Conservation (phyloP, 2,329 filamentous ascomycete genomes). For the Aspergillus tubingensis region DNA sequence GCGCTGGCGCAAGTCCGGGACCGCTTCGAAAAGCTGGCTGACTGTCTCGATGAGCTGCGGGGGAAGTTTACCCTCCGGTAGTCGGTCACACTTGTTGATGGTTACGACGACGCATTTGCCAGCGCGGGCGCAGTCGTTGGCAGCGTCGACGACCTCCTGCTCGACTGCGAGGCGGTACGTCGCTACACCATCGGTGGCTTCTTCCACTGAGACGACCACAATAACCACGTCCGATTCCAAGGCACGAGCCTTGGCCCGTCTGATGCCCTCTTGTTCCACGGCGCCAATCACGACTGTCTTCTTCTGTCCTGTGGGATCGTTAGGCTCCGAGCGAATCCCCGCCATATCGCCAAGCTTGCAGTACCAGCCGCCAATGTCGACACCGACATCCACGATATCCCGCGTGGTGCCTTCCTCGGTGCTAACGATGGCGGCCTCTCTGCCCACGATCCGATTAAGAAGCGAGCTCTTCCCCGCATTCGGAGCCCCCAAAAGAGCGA, state of each 20-base stretch:
- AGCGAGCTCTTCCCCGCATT: slow-evolving; percentile 95
- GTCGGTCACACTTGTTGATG: slow-evolving; percentile 63
- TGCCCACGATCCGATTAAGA: slow-evolving; percentile 83
- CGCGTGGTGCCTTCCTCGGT: slow-evolving; percentile 89
- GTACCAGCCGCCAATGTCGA: slow-evolving; percentile 87
- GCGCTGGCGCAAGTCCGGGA: slow-evolving; percentile 48
- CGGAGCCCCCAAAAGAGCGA: slow-evolving; percentile 85
- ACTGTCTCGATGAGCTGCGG: slow-evolving; percentile 40
- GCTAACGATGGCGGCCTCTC: slow-evolving; percentile 94
- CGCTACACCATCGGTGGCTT: slow-evolving; percentile 22
- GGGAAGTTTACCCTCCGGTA: slow-evolving; percentile 29
- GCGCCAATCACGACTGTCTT: slow-evolving; percentile 57
- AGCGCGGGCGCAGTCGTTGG: slow-evolving; percentile 50
- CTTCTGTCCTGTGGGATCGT: slow-evolving; percentile 16
- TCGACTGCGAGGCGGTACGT: slow-evolving; percentile 47
- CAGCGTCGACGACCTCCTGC: slow-evolving; percentile 59
- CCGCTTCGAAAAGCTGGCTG: slow-evolving; percentile 43
- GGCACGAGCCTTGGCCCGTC: slow-evolving; percentile 78
- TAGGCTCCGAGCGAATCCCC: slow-evolving; percentile 65
- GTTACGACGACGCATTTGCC: slow-evolving; percentile 59
- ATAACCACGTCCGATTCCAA: slow-evolving; percentile 82
- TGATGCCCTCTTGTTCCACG: slow-evolving; percentile 88
- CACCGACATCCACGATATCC: slow-evolving; percentile 86
- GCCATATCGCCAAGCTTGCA: slow-evolving; percentile 96
- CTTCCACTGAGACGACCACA: slow-evolving; percentile 74